These are phyloP conservation scores for Xylaria telfairii DNA, from an alignment of 495 filamentous ascomycete species.

Conservation along the genomic window DNA sequence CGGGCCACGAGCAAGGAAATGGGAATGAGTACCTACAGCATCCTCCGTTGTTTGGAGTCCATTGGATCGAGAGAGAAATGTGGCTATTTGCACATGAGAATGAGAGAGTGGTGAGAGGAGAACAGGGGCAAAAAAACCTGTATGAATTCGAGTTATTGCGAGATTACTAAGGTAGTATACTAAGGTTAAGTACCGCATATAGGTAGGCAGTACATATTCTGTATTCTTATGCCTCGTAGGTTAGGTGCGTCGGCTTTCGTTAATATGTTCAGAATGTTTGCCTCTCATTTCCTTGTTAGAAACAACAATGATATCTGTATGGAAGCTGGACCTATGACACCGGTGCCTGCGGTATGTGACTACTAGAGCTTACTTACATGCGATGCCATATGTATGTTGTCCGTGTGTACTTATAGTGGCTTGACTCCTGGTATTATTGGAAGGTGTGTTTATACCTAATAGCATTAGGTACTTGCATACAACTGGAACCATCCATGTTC, in stretches of 20 bases:
- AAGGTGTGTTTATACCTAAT: background rate
- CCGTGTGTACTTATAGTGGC: background rate
- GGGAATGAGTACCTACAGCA: slow-evolving; percentile 1
- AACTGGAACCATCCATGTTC: slow-evolving; percentile 1
- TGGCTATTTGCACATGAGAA: background rate
- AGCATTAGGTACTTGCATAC: background rate
- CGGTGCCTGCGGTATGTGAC: background rate
- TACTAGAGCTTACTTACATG: background rate
- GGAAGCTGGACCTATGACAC: background rate
- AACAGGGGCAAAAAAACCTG: background rate
- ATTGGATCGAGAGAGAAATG: background rate
- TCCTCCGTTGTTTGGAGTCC: slow-evolving; percentile 10
- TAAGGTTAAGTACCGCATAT: no score
- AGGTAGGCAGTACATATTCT: background rate
- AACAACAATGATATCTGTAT: no score
- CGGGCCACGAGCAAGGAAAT: slow-evolving; percentile 17
- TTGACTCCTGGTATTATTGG: background rate
- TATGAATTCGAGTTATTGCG: background rate
- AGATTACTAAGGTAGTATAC: no score
- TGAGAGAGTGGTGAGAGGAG: background rate
- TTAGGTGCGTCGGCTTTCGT: background rate
- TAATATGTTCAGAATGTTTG: background rate
- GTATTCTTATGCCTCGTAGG: background rate
- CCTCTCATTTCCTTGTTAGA: background rate
- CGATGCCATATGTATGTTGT: background rate